These are phyloP conservation scores for Gymnopilus dilepis DNA, from an alignment of 768 basidiomycete species.

Conservation along the genomic window DNA sequence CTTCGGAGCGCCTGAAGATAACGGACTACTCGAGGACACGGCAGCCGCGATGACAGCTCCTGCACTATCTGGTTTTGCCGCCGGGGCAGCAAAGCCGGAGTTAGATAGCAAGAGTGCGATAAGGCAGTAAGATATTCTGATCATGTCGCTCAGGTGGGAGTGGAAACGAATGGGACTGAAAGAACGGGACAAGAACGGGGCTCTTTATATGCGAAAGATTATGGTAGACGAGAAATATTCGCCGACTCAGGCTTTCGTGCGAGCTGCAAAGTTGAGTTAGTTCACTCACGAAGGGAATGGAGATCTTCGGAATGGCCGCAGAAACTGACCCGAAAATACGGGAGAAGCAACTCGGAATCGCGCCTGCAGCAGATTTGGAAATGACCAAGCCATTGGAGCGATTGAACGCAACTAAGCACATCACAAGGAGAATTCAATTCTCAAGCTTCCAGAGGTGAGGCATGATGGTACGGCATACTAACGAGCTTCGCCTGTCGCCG, in stretches of 20 bases:
- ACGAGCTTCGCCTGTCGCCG: slow-evolving; percentile 4
- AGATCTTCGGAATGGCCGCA: not conserved
- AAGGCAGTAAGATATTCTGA: slow-evolving; percentile 40
- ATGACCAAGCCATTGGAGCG: slow-evolving; percentile 8
- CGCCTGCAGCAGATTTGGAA: slow-evolving; percentile 4
- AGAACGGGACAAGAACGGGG: not conserved
- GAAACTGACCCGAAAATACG: slow-evolving; percentile 2
- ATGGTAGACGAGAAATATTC: not conserved
- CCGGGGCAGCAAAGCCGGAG: slow-evolving; percentile 32
- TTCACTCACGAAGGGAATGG: slow-evolving; percentile 1
- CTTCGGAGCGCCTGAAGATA: slow-evolving; percentile 22
- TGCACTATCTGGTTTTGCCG: slow-evolving; percentile 17
- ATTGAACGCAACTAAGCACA: not conserved
- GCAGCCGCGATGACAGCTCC: slow-evolving; percentile 5
- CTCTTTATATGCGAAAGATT: slow-evolving; percentile 24
- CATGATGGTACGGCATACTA: not conserved
- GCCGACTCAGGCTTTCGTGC: not conserved
- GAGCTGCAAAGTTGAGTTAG: not conserved
- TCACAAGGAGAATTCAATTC: not conserved
- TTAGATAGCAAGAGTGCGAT: slow-evolving; percentile 39
- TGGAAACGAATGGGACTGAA: slow-evolving; percentile 4
- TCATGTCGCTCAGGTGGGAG: slow-evolving; percentile 33
- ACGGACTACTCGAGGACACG: slow-evolving; percentile 23
- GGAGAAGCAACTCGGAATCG: slow-evolving; percentile 7
- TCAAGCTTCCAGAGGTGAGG: not conserved